Base-by-base conservation (phyloP, 371 early-diverging fungal genomes). In the Mucor circinelloides region DNA sequence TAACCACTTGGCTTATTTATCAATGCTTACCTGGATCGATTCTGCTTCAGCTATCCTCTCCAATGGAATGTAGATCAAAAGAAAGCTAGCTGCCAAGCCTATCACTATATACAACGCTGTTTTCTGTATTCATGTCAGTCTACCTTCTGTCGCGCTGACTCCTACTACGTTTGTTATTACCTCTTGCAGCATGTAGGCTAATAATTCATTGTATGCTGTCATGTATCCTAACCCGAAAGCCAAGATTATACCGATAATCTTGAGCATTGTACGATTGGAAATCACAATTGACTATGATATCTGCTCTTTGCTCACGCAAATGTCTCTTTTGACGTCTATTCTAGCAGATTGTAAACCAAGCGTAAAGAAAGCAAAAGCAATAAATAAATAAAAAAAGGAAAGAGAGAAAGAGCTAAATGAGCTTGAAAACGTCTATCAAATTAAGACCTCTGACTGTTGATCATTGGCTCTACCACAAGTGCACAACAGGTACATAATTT, bases 161-260 rank as follows among this genome's bases (percentile, higher is more conserved):
- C 21, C 19, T 21, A 3, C 0, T 34, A 34, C 1, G 34, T 9
- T 28, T 31, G 21, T 30, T n/a, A 60, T 19, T 38, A 74, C 70
- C 59, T 74, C 72, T 67, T 69, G 62, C 44, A 72, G 50, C 12
- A 75, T 36, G 36, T 64, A 64, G 10, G 52, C 50, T 42, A 72
- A 31, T n/a, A 72, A 19, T 28, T 67, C 57, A 48, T 60, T 63
- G 10, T 62, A 70, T 28, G 76, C 72, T 28, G 72, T 62, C 48
- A 76, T n/a, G 57, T 76, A 76, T 28, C 76, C 76, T 42, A 76
- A 66, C 27, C 63, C 60, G 69, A 76, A 76, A 19, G 75, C 72
- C 25, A 76, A 27, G 15, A 50, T 15, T 58, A 58, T 44, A 13
- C 58, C 66, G 27, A 65, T 38, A 12, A 65, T 15, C 48, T 58